These are phyloP conservation scores for Boletus fagicola DNA, from an alignment of 768 basidiomycete species.

Conservation along the genomic window DNA sequence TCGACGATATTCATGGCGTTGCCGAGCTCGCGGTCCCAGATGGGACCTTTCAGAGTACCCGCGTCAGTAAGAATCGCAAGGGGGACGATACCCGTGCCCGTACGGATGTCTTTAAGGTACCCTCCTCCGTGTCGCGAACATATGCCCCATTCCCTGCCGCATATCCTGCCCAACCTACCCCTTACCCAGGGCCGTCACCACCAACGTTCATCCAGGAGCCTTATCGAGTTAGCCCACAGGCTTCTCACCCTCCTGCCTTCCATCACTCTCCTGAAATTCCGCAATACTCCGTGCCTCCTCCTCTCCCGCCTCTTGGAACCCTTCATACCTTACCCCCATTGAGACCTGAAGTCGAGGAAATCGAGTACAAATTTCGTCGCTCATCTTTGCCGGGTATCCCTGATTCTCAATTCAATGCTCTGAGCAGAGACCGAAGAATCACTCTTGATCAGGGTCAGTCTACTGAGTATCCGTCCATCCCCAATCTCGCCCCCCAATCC, in stretches of 20 bases:
- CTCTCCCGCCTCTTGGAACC: slow-evolving; percentile 23
- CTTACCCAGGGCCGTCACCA: slow-evolving; percentile 25
- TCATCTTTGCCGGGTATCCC: slow-evolving; percentile 26
- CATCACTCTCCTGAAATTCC: slow-evolving; percentile 25
- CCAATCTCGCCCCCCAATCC: not conserved
- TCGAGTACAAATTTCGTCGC: slow-evolving; percentile 34
- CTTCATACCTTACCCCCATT: slow-evolving; percentile 30
- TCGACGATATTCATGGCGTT: slow-evolving; percentile 64
- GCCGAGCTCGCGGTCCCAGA: slow-evolving; percentile 63
- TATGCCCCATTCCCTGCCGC: slow-evolving; percentile 43
- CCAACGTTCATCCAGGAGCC: slow-evolving; percentile 25
- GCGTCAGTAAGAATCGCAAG: slow-evolving; percentile 50
- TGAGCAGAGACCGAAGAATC: slow-evolving; percentile 13
- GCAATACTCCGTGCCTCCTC: slow-evolving; percentile 29
- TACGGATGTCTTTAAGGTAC: slow-evolving; percentile 31
- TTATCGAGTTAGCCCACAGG: slow-evolving; percentile 22
- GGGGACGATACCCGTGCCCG: slow-evolving; percentile 39
- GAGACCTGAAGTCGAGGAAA: slow-evolving; percentile 24
- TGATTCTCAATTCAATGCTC: slow-evolving; percentile 8
- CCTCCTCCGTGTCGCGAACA: slow-evolving; percentile 36
- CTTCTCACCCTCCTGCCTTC: slow-evolving; percentile 23
- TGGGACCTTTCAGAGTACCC: slow-evolving; percentile 67
- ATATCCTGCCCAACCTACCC: slow-evolving; percentile 28
- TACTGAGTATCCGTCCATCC: slow-evolving; percentile 9
- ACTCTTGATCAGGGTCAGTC: slow-evolving; percentile 16